Conservation (phyloP, 345 rosid species). For the Ceriops decandra region DNA sequence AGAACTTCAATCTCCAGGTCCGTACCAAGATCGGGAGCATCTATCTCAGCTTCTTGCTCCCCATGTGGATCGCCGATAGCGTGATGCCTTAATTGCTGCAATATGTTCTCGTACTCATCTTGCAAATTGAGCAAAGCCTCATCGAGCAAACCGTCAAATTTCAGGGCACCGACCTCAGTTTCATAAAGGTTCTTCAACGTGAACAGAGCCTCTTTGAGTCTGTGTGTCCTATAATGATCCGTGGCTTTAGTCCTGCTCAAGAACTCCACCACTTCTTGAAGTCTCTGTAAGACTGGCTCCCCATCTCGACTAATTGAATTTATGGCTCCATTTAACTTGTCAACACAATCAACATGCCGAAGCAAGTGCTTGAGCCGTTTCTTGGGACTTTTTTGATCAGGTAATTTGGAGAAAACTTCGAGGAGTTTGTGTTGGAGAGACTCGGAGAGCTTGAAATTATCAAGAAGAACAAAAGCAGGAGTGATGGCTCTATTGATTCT, state of each 20-base stretch:
- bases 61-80: slow-evolving; percentile 23
- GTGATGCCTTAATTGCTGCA: slow-evolving; percentile 45
- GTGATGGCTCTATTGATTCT: slow-evolving; percentile 55
- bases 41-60: slow-evolving; percentile 20
- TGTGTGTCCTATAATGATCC: slow-evolving; percentile 39
- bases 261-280: slow-evolving; percentile 74
- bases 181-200: slow-evolving; percentile 51
- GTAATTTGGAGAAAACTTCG: slow-evolving; percentile 31
- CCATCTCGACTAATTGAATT: slow-evolving; percentile 40
- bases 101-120: slow-evolving; percentile 45
- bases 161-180: slow-evolving; percentile 53
- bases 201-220: slow-evolving; percentile 52
- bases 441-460: slow-evolving; percentile 45
- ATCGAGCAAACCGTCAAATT: slow-evolving; percentile 64
- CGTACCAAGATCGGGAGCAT: slow-evolving; percentile 38
- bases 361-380: slow-evolving; percentile 39
- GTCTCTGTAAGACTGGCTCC: slow-evolving; percentile 57
- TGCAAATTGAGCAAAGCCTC: slow-evolving; percentile 58
- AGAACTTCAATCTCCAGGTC: slow-evolving; percentile 47
- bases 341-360: slow-evolving; percentile 43
- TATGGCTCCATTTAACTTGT: slow-evolving; percentile 37
- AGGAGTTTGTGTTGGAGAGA: slow-evolving; percentile 43
- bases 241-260: slow-evolving; percentile 70
- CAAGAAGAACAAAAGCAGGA: slow-evolving; percentile 47
- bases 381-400: slow-evolving; percentile 17